Base-by-base conservation (phyloP, 2,329 filamentous ascomycete genomes). In the Annulohypoxylon truncatum region DNA sequence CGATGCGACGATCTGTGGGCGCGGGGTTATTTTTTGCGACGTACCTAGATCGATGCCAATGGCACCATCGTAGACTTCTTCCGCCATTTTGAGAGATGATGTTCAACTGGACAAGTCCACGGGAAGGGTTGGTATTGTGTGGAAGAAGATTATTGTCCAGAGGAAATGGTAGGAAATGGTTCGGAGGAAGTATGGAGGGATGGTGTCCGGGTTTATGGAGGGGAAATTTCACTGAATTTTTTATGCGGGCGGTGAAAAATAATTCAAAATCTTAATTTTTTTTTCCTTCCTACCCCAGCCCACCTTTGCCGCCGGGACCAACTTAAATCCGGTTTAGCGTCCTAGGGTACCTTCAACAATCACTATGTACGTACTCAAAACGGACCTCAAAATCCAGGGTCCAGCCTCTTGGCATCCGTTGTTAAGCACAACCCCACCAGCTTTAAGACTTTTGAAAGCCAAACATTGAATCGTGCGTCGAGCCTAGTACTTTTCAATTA, bases 11-110 rank as follows among this genome's bases (percentile, higher is more conserved):
- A 53, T 46, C 31, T 54, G 29, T 50, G 46, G 33, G 28, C n/a
- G 40, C 20, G 22, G 42, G 42, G 26, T 31, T 22, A 48, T 8
- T 52, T 35, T 15, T 60, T 52, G 51, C 57, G 62, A 85, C 90
- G 79, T 87, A 97, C 95, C 96, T 86, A 99, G 89, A 91, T 99
- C 96, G 87, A 99, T 99, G 90, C 96, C 96, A 87, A 98, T 93
- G 90, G 96, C 96, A 92, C 96, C 96, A 83, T 99, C 96, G 84
- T 98, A 99, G 79, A 96, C 90, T 90, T 97, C 95, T 83, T 97
- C 94, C 82, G 93, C 90, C 95, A 97, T 97, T 81, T 85, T 77
- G 68, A 73, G 72, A 61, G 56, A 55, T 61, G 48, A 7, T 59
- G 35, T 42, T 59, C 57, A 62, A 66, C 48, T 67, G 64, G 66